Percentiles rank a stretch among this genome's conserved stretches.
phyloP scores from a whole-genome alignment of 768 basidiomycete genomes.

The Tulasnella sp. region DNA sequence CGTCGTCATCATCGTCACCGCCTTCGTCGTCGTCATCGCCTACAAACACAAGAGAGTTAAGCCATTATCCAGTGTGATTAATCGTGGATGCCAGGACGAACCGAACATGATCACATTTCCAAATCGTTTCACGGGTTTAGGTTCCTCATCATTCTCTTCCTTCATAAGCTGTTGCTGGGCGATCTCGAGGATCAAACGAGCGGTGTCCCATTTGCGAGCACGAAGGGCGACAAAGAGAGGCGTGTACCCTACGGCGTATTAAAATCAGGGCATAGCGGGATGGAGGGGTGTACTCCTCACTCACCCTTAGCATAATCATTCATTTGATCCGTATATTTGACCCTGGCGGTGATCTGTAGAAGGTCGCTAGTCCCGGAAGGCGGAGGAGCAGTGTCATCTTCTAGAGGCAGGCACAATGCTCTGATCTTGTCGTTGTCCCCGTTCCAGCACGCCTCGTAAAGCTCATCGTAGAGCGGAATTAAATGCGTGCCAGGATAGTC shows the following conservation, averaged over 20 bases:
- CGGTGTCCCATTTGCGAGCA: slow-evolving; percentile 49
- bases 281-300: too few relatives aligned
- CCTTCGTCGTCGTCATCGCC: slow-evolving; percentile 38
- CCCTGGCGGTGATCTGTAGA: slow-evolving; percentile 1
- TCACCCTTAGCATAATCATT: slow-evolving; percentile 20
- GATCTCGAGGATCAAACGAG: slow-evolving; percentile 48
- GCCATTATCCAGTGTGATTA: too few relatives aligned
- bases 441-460: slow-evolving; percentile 48
- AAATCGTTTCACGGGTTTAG: too few relatives aligned
- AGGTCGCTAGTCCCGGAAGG: neutral
- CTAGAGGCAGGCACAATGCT: slow-evolving; percentile 45
- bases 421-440: slow-evolving; percentile 48
- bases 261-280: too few relatives aligned
- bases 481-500: slow-evolving; percentile 30
- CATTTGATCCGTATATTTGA: slow-evolving; percentile 19
- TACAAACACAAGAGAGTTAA: neutral
- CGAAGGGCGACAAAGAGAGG: slow-evolving; percentile 43
- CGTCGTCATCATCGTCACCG: slow-evolving; percentile 30
- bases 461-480: slow-evolving; percentile 41
- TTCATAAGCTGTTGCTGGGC: slow-evolving; percentile 45
- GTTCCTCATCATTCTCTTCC: slow-evolving; percentile 28
- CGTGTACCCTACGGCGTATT: slow-evolving; percentile 30
- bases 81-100: too few relatives aligned
- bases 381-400: slow-evolving; percentile 23
- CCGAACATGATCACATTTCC: too few relatives aligned